These are phyloP conservation scores for Tulasnella sp. DNA, from an alignment of 768 basidiomycete species.

Conservation along the genomic window DNA sequence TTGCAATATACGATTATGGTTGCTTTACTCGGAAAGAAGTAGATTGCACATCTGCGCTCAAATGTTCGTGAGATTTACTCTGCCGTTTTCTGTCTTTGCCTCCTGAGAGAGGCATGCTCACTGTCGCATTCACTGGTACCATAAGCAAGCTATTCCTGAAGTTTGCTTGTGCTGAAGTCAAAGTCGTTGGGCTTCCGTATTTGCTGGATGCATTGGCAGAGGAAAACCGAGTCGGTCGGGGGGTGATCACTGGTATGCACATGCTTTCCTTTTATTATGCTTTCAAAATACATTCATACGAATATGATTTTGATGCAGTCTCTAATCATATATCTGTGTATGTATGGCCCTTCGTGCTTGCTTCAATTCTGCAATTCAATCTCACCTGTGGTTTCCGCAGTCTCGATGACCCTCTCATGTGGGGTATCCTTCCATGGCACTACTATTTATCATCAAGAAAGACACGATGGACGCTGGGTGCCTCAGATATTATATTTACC, in stretches of 20 bases:
- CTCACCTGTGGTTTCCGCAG: slow-evolving; percentile 8
- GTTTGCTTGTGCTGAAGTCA: slow-evolving; percentile 46
- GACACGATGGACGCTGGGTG: slow-evolving; percentile 82
- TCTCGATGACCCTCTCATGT: slow-evolving; percentile 74
- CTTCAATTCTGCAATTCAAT: too few relatives aligned
- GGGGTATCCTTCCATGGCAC: slow-evolving; percentile 68
- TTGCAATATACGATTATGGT: too few relatives aligned
- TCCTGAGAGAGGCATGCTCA: slow-evolving; percentile 29
- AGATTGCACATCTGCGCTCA: too few relatives aligned
- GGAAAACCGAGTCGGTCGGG: slow-evolving; percentile 41
- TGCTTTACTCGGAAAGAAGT: too few relatives aligned
- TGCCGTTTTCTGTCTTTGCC: too few relatives aligned
- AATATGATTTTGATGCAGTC: slow-evolving; percentile 41
- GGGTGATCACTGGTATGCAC: slow-evolving; percentile 56
- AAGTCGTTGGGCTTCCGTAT: slow-evolving; percentile 57
- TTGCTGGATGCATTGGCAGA: slow-evolving; percentile 52
- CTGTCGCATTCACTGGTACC: slow-evolving; percentile 58
- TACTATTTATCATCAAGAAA: slow-evolving; percentile 50
- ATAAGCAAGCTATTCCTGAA: slow-evolving; percentile 69
- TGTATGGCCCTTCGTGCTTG: slow-evolving; percentile 29
- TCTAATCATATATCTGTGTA: slow-evolving; percentile 92
- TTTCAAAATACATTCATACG: slow-evolving; percentile 23
- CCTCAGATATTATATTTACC: slow-evolving; percentile 89
- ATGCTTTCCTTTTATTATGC: background rate
- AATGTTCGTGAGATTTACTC: too few relatives aligned